Conservation (phyloP, 352 stramenopile species). For the Phytophthora cactorum region DNA sequence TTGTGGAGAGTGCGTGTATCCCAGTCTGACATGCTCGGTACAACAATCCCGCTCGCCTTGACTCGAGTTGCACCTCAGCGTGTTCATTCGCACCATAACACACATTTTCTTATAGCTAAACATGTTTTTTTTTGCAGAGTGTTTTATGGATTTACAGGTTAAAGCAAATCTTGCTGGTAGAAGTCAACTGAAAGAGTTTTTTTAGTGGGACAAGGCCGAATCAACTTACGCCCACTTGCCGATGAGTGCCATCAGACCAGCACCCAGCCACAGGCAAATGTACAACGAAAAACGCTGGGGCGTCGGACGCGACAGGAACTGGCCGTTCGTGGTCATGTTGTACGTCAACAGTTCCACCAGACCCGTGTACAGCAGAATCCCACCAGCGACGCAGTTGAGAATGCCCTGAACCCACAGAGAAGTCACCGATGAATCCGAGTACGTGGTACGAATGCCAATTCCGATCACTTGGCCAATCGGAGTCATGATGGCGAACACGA, state of each 20-base stretch:
- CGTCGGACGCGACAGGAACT: slow-evolving; percentile 50
- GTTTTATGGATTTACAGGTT: not conserved
- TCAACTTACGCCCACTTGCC: slow-evolving; percentile 70
- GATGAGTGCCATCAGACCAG: slow-evolving; percentile 66
- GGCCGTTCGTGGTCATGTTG: slow-evolving; percentile 71
- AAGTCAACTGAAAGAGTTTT: no score
- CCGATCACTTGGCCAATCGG: slow-evolving; percentile 60
- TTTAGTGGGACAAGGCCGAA: no score
- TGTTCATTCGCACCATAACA: not conserved
- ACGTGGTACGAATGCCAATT: slow-evolving; percentile 59
- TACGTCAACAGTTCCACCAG: slow-evolving; percentile 72
- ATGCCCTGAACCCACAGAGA: slow-evolving; percentile 68
- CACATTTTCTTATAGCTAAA: not conserved
- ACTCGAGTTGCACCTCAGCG: not conserved
- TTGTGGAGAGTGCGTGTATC: no score
- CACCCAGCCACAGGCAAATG: slow-evolving; percentile 56
- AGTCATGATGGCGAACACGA: slow-evolving; percentile 63
- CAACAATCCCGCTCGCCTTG: no score
- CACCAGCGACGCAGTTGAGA: slow-evolving; percentile 69
- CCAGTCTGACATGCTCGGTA: no score
- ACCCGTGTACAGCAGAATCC: slow-evolving; percentile 75
- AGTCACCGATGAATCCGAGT: slow-evolving; percentile 52
- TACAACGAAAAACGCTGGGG: slow-evolving; percentile 52
- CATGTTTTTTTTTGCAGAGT: not conserved
- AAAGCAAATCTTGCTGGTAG: no score